Evolutionary conservation across 306 rosid species (phyloP).

Genomic region (Quillaja saponaria): DNA sequence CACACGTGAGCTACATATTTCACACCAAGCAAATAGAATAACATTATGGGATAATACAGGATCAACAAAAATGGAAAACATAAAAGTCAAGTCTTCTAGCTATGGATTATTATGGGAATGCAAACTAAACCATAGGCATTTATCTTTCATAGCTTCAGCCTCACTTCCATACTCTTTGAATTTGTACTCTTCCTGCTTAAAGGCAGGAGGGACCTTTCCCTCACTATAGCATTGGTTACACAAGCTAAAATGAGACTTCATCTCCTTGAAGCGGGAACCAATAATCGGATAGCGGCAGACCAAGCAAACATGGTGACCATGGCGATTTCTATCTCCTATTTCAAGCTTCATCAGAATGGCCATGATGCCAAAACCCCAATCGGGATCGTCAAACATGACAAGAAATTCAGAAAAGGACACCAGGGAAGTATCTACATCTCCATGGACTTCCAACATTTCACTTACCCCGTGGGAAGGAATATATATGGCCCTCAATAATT

Average conservation of each 20-base stretch:
- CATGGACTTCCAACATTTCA: constrained; percentile 79
- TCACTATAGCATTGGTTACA: constrained; percentile 97
- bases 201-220: constrained; percentile 93
- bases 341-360: constrained; percentile 82
- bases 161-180: constrained; percentile 88
- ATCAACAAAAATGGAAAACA: constrained; percentile 25
- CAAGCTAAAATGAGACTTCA: constrained; percentile 76
- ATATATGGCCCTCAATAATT: constrained; percentile 75
- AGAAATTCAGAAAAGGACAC: constrained; percentile 81
- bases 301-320: constrained; percentile 70
- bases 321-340: constrained; percentile 86
- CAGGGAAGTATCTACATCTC: constrained; percentile 64
- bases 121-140: constrained; percentile 76
- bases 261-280: constrained; percentile 91
- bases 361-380: constrained; percentile 98
- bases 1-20: constrained; percentile 51
- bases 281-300: constrained; percentile 89
- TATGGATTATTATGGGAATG: constrained; percentile 62
- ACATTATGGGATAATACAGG: constrained; percentile 46
- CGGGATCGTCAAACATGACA: constrained; percentile 81
- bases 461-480: constrained; percentile 68
- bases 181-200: constrained; percentile 88
- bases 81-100: constrained; percentile 39
- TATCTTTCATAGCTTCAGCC: constrained; percentile 78
- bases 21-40: constrained; percentile 65